Evolutionary conservation across 2,329 filamentous ascomycete genomes (phyloP).

Genomic region (Phyllosticta capitalensis): DNA sequence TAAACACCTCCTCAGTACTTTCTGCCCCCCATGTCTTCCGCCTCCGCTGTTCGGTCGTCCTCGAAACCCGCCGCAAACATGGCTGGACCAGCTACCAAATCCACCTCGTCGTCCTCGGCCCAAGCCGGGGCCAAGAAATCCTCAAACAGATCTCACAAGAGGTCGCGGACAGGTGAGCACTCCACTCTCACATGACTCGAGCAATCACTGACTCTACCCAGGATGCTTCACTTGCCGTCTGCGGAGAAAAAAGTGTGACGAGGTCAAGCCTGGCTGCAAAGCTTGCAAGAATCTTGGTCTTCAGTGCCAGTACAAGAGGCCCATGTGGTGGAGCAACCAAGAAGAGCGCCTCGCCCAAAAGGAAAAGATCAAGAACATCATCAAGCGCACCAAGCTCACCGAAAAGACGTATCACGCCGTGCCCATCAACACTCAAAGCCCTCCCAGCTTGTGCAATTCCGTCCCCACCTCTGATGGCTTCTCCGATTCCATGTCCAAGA

Average conservation of each 20-base stretch:
- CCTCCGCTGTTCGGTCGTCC: constrained; percentile 20
- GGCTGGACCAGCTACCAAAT: constrained; percentile 38
- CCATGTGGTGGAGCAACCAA: constrained; percentile 94
- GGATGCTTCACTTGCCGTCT: constrained; percentile 60
- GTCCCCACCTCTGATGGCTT: constrained; percentile 72
- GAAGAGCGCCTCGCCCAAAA: constrained; percentile 80
- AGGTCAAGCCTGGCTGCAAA: constrained; percentile 53
- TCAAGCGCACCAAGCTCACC: constrained; percentile 90
- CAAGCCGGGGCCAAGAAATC: constrained; percentile 31
- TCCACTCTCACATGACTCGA: not conserved
- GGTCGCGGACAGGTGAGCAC: constrained; percentile 77
- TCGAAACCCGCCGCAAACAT: constrained; percentile 39
- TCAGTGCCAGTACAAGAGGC: constrained; percentile 90
- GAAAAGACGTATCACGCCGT: constrained; percentile 62
- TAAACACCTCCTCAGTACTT: constrained; percentile 33
- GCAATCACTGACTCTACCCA: constrained; percentile 22
- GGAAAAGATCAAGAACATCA: constrained; percentile 92
- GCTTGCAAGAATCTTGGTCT: constrained; percentile 66
- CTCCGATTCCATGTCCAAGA: constrained; percentile 63
- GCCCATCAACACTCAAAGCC: constrained; percentile 52
- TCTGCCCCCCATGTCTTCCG: constrained; percentile 32
- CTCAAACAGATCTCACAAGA: constrained; percentile 81
- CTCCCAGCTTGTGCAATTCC: constrained; percentile 71
- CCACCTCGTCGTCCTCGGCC: constrained; percentile 38
- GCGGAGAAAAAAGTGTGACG: constrained; percentile 61